A percentile compares a stretch with the other conserved stretches of the same genome.
Evolutionary conservation across 2,329 filamentous ascomycete species (phyloP).

Genomic region (Neofusicoccum umdonicola): DNA sequence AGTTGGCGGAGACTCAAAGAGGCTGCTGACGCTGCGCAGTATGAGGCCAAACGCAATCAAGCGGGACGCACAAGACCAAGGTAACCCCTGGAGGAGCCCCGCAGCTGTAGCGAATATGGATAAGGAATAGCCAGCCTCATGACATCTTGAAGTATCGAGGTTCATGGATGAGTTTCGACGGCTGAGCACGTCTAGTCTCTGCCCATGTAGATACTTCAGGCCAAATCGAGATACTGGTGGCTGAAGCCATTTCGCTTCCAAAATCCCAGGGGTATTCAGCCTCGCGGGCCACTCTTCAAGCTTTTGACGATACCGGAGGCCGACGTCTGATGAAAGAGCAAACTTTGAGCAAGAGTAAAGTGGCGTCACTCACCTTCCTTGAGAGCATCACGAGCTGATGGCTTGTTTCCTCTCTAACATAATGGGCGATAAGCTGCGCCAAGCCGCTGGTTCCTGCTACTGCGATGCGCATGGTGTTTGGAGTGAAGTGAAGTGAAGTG

Average conservation of each 20-base stretch:
- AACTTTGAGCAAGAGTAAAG: not conserved
- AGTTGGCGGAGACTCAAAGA: not conserved
- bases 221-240: not conserved
- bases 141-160: not conserved
- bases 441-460: conserved; percentile 62
- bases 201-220: not conserved
- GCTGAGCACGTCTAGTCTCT: not conserved
- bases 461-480: conserved; percentile 57
- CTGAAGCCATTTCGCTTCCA: not conserved
- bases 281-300: not conserved
- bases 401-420: conserved; percentile 60
- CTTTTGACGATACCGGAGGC: not conserved
- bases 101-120: not conserved
- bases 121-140: not conserved
- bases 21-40: not conserved
- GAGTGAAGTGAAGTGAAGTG: conserved; percentile 12
- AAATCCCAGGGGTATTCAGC: not conserved
- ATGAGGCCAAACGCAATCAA: not conserved
- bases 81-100: not conserved
- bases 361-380: conserved; percentile 51
- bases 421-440: conserved; percentile 56
- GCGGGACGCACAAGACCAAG: not conserved
- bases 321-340: not conserved
- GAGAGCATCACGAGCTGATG: conserved; percentile 72
- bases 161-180: not conserved